Percentiles rank a stretch among this genome's conserved stretches.
These are phyloP conservation scores for Aspergillus vadensis DNA, from an alignment of 2,329 filamentous ascomycete species.

Conservation along the genomic window DNA sequence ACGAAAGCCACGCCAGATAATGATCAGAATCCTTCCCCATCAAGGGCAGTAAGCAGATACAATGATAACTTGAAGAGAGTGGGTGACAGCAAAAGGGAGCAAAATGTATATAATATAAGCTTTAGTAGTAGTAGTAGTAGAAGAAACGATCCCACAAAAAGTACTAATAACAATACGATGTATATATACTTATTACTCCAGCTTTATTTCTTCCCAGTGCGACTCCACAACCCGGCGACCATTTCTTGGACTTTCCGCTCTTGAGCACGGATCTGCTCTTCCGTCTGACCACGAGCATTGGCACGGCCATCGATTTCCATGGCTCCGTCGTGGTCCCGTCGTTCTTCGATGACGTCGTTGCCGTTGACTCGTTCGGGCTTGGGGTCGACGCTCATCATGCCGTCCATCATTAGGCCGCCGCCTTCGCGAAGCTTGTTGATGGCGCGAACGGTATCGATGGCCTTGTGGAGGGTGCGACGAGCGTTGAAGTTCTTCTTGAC, in stretches of 20 bases:
- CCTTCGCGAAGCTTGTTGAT: conserved; percentile 68
- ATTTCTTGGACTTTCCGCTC: conserved; percentile 62
- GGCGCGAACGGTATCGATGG: conserved; percentile 67
- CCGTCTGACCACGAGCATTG: conserved; percentile 62
- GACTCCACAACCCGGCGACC: conserved; percentile 58
- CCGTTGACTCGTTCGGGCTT: conserved; percentile 50
- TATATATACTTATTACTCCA: background rate
- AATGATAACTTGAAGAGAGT: background rate
- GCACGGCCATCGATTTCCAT: conserved; percentile 62
- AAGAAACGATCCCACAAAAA: background rate
- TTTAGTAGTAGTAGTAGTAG: no score
- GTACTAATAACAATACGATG: background rate
- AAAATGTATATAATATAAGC: conserved; percentile 8
- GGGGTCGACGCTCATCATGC: conserved; percentile 59
- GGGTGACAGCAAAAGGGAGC: background rate
- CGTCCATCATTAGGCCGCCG: conserved; percentile 64
- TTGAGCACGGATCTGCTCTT: conserved; percentile 63
- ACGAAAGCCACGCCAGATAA: background rate
- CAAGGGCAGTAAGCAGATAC: background rate
- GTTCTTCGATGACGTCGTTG: conserved; percentile 44
- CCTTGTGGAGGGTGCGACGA: conserved; percentile 64
- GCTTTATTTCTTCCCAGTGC: conserved; percentile 12
- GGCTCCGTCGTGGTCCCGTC: conserved; percentile 27
- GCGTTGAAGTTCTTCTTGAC: conserved; percentile 74
- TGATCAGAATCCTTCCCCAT: background rate